phyloP scores from a whole-genome alignment of 305 asterid genomes.

The Solanum hybrid region DNA sequence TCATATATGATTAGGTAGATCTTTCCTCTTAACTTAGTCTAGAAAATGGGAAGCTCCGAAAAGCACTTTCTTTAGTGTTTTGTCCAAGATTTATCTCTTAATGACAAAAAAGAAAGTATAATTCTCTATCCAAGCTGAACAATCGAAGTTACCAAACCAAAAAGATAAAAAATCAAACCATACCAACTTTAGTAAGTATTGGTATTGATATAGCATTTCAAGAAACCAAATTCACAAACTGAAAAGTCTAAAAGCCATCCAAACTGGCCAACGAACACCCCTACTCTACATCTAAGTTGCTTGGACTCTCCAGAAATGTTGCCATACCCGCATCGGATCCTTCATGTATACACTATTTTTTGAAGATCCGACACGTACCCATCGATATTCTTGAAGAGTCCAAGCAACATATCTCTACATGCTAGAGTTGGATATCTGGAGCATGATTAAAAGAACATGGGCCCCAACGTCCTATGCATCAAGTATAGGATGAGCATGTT shows the following conservation, averaged over 20 bases:
- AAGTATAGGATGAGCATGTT: background rate
- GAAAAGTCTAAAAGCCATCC: background rate
- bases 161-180: background rate
- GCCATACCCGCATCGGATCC: background rate
- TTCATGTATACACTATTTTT: background rate
- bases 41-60: background rate
- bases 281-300: background rate
- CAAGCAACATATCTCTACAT: background rate
- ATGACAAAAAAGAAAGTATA: background rate
- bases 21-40: background rate
- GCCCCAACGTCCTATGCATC: background rate
- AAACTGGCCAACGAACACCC: background rate
- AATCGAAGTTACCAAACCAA: background rate
- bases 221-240: background rate
- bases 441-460: background rate
- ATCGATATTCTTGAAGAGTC: background rate
- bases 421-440: background rate
- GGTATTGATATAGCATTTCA: background rate
- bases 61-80: background rate
- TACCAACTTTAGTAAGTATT: background rate
- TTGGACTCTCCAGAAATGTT: background rate
- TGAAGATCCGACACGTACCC: background rate
- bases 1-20: background rate
- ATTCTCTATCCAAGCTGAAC: background rate
- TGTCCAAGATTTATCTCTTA: background rate